Evolutionary conservation across 2,329 filamentous ascomycete genomes (phyloP), one percentile per base, ranked within the genome.

Genomic region (Ophiosphaerella korrae): DNA sequence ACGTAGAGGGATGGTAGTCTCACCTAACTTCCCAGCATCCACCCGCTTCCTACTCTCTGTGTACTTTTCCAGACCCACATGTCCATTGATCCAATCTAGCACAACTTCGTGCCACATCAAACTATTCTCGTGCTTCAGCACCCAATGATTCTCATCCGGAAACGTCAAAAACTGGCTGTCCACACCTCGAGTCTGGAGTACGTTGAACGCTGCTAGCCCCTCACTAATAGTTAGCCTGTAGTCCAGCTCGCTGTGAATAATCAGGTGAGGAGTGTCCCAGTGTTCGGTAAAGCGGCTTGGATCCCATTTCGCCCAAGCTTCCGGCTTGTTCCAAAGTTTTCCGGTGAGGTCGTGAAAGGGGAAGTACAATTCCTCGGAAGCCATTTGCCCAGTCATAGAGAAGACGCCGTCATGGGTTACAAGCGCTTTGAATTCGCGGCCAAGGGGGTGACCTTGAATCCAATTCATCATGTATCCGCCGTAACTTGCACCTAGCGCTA

Each of bases 331-430:
- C 74, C 74, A 75, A 12, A 68, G 64, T 12, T 51, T 57, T 42
- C 71, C 72, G 6, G 61, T 60, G 21, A 75, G 57, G 34, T 76
- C 80, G 55, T 77, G 80, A 56, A 80, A 72, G 8, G 77, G 78
- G 62, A 82, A 82, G 72, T 77, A 82, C 9, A 81, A 63, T 50
- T 82, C 80, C 14, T 82, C 80, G 2, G 76, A 78, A 0, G 76
- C 73, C 57, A 82, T 72, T 67, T 79, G 75, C n/a, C 74, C 73
- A 11, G 77, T 73, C 50, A 78, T 76, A 63, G 85, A 88, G 73
- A 92, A 94, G 46, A 92, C 88, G 41, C 92, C 92, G 62, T 96
- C 91, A 70, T 96, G 92, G 63, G 87, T 92, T 24, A 96, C 91
- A 3, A 97, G 81, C 0, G 91, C 91, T 73, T 90, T 90, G 82